These are phyloP conservation scores for Exidia glandulosa DNA, from an alignment of 768 basidiomycete genomes.

Conservation along the genomic window DNA sequence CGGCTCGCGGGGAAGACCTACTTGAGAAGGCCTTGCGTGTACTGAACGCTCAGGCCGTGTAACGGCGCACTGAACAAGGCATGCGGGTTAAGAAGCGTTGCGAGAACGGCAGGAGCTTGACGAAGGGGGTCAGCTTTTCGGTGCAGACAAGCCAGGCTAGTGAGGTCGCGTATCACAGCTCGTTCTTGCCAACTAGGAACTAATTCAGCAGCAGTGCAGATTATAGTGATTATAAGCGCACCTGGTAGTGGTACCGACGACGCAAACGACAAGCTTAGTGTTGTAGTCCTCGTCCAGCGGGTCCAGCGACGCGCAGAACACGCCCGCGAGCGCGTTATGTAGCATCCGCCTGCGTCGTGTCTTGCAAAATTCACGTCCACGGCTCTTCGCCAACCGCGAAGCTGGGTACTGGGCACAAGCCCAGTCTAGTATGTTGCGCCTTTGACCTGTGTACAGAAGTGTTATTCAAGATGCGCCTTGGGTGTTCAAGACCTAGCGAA, in stretches of 20 bases:
- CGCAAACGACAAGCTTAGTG: conserved; percentile 46
- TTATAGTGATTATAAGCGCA: conserved; percentile 39
- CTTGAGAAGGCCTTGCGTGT: conserved; percentile 52
- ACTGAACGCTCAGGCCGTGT: conserved; percentile 80
- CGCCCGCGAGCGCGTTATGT: conserved; percentile 79
- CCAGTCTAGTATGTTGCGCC: conserved; percentile 83
- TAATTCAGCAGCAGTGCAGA: no score
- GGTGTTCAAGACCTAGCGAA: conserved; percentile 78
- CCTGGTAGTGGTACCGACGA: conserved; percentile 35
- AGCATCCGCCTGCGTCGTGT: conserved; percentile 50
- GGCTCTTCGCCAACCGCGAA: conserved; percentile 83
- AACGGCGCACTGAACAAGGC: conserved; percentile 81
- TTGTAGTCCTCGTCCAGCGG: conserved; percentile 68
- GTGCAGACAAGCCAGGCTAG: conserved; percentile 90
- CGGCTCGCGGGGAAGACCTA: conserved; percentile 47
- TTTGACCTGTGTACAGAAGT: conserved; percentile 79
- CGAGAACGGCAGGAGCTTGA: conserved; percentile 86
- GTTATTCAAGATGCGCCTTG: conserved; percentile 83
- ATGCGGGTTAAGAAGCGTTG: conserved; percentile 74
- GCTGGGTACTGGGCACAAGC: conserved; percentile 60
- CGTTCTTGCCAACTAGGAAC: no score
- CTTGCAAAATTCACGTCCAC: conserved; percentile 67
- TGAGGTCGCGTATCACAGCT: conserved; percentile 61
- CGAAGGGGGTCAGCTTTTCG: conserved; percentile 92
- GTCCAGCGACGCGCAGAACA: conserved; percentile 90